Conservation (phyloP, 164 flowering plant genomes). For the Nymphaea thermarum region DNA sequence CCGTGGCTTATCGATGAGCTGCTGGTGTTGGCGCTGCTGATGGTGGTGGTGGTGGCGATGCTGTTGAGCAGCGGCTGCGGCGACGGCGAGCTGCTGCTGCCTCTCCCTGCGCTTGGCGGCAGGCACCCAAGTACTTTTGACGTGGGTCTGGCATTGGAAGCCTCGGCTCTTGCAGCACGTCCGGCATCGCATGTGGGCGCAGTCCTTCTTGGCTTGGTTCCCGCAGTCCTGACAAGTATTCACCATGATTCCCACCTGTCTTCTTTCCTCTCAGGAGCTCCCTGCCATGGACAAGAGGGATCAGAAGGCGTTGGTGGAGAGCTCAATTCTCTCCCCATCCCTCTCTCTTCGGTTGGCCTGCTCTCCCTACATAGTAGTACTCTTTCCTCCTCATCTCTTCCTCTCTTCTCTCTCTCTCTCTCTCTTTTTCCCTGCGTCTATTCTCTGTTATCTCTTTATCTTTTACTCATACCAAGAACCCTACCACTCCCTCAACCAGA, state of each 20-base stretch:
- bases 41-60: constrained; percentile 8
- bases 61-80: constrained; percentile 23
- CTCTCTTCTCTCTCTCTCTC: background rate
- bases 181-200: constrained; percentile 58
- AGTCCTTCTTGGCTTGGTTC: constrained; percentile 84
- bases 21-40: background rate
- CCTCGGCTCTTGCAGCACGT: constrained; percentile 86
- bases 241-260: constrained; percentile 1
- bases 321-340: constrained; percentile 1
- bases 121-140: constrained; percentile 86
- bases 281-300: background rate
- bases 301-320: background rate
- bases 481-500: background rate
- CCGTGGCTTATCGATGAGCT: background rate
- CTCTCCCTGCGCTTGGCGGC: constrained; percentile 65
- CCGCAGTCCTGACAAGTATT: constrained; percentile 75
- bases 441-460: background rate
- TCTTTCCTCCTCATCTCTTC: too few species aligned
- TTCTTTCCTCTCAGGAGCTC: background rate
- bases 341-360: background rate
- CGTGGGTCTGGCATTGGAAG: constrained; percentile 59
- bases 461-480: background rate
- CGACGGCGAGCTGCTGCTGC: constrained; percentile 38
- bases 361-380: background rate
- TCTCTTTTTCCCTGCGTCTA: background rate